Base-by-base conservation (phyloP, 176 grass and related monocot genomes). In the Microstegium vimineum region DNA sequence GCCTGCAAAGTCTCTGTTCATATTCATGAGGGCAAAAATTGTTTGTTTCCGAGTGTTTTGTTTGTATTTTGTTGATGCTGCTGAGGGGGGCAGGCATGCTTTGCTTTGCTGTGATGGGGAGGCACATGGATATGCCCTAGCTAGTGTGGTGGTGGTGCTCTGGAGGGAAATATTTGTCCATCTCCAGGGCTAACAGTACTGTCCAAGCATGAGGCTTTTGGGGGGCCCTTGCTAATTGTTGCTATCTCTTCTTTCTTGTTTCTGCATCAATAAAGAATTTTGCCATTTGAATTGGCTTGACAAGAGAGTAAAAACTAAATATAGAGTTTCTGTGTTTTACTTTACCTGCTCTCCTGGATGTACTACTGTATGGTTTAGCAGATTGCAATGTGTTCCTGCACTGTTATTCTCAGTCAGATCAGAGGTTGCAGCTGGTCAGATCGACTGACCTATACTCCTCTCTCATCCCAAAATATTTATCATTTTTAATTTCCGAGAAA, bases 91-190 rank as follows among this genome's bases (percentile, higher is more conserved):
- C 67, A 69, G 69, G 68, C 76, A 80, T 86, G 84, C 70, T 73
- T 73, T n/a, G n/a, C n/a, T n/a, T n/a, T 57, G 69, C 62, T 87
- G 84, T 87, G 31, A 71, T 90, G 75, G 84, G 89, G 89, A 87
- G 80, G 68, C 84, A 87, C 88, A 83, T 86, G 80, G 80, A 65
- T 77, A 65, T 85, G 84, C 83, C 67, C 68, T 82, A 60, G 25
- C 23, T 26, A 13, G 74, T 70, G 80, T 87, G 74, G 68, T 86
- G n/a, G n/a, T n/a, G 83, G 30, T 78, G 84, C 88, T 28, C 84
- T 86, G 84, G 89, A 71, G 80, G 83, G 89, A 90, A 90, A 90
- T 90, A 90, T 90, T 90, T 90, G 84, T 87, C 89, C 89, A 83
- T 83, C 89, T 90, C 89, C 84, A 68, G 75, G 69, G 80, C 84